A percentile compares a stretch with the other conserved stretches of the same genome.
Evolutionary conservation across 148 eudicot species (phyloP).

Genomic region (Persicaria tinctoria): DNA sequence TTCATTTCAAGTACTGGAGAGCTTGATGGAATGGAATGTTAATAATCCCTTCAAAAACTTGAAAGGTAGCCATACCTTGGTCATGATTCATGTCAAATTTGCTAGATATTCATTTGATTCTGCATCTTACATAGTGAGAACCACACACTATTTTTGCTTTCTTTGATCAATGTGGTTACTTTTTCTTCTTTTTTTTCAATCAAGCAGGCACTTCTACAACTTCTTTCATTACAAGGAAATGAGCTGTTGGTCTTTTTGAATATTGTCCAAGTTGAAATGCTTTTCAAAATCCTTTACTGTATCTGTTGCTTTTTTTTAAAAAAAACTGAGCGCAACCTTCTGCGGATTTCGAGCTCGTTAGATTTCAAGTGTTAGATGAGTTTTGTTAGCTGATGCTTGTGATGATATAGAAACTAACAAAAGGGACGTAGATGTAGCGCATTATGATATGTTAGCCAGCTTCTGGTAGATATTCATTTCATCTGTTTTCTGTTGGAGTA

Average conservation of each 20-base stretch:
- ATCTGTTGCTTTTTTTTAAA: not conserved
- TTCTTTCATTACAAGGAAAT: not conserved
- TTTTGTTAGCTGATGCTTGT: not conserved
- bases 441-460: not conserved
- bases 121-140: not conserved
- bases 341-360: not conserved
- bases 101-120: not conserved
- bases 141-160: not conserved
- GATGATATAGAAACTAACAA: not conserved
- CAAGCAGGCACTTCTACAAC: not conserved
- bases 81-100: not conserved
- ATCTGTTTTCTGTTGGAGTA: conserved; percentile 19
- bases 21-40: no score
- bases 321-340: not conserved
- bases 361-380: not conserved
- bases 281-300: not conserved
- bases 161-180: not conserved
- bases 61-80: conserved; percentile 33
- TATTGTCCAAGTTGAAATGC: not conserved
- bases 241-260: not conserved
- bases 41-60: no score
- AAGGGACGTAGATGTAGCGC: not conserved
- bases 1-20: no score
- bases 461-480: not conserved
- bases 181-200: not conserved